Conservation (phyloP, 2,329 filamentous ascomycete genomes). For the Thielaviopsis ethacetica region DNA sequence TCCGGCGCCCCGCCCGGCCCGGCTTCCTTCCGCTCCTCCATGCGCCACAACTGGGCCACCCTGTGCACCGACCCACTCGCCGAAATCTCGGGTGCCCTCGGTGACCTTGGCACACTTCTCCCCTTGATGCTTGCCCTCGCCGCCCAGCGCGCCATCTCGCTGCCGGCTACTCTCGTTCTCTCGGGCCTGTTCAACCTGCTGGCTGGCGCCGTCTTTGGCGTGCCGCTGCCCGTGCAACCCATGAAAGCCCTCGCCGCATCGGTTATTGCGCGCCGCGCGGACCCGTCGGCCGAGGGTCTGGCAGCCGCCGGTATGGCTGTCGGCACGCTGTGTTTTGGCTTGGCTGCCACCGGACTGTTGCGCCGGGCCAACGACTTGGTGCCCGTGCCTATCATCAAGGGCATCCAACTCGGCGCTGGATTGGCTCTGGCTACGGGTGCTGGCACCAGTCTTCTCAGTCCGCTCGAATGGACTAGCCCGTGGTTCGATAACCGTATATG, state of each 20-base stretch:
- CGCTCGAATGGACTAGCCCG: conserved; percentile 50
- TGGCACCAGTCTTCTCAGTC: conserved; percentile 48
- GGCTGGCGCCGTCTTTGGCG: conserved; percentile 69
- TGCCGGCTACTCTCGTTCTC: conserved; percentile 74
- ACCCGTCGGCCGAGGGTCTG: conserved; percentile 13
- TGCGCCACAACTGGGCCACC: conserved; percentile 32
- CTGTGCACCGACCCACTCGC: conserved; percentile 33
- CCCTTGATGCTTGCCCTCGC: conserved; percentile 80
- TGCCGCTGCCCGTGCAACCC: conserved; percentile 85
- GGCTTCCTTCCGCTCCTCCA: conserved; percentile 17
- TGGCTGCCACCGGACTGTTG: conserved; percentile 68
- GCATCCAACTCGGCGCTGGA: conserved; percentile 86
- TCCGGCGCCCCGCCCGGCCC: neutral
- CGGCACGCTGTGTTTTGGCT: conserved; percentile 51
- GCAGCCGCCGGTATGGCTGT: conserved; percentile 43
- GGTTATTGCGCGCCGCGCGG: conserved; percentile 55
- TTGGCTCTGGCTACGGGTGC: conserved; percentile 68
- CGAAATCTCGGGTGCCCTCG: conserved; percentile 75
- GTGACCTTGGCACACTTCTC: conserved; percentile 78
- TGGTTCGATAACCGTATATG: conserved; percentile 65
- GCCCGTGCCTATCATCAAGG: conserved; percentile 78
- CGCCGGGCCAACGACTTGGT: conserved; percentile 56
- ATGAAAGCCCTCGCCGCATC: conserved; percentile 81
- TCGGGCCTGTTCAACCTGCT: conserved; percentile 75
- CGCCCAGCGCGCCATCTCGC: conserved; percentile 58